Conservation (phyloP, 805 yeast genomes). For the Wickerhamomyces silvicola region DNA sequence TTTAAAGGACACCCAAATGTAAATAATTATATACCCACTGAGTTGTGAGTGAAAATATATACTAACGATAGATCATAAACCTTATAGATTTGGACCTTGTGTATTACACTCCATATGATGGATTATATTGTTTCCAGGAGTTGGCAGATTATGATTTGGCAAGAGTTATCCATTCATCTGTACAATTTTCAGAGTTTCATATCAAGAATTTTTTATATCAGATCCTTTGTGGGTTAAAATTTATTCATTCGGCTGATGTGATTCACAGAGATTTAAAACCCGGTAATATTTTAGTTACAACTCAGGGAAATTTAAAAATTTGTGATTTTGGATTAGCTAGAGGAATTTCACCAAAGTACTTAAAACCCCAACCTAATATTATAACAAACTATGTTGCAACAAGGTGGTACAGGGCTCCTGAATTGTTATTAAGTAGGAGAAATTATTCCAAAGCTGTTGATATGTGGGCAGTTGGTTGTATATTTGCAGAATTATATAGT, state of each 20-base stretch:
- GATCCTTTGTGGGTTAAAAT: constrained; percentile 77
- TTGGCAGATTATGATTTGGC: constrained; percentile 77
- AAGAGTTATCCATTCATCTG: constrained; percentile 68
- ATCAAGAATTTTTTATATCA: constrained; percentile 73
- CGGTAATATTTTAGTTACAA: constrained; percentile 73
- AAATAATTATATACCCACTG: constrained; percentile 9
- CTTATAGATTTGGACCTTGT: constrained; percentile 72
- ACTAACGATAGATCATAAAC: constrained; percentile 44
- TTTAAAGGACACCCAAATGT: constrained; percentile 81
- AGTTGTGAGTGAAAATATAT: neutral
- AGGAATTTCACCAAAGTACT: constrained; percentile 43
- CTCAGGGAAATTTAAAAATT: constrained; percentile 70
- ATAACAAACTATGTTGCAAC: constrained; percentile 90
- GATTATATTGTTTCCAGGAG: constrained; percentile 86
- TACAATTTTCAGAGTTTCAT: constrained; percentile 80
- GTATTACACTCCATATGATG: constrained; percentile 62
- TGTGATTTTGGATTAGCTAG: constrained; percentile 94
- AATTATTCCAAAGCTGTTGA: constrained; percentile 67
- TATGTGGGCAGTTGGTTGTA: constrained; percentile 93
- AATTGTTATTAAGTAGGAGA: constrained; percentile 58
- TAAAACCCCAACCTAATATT: constrained; percentile 31
- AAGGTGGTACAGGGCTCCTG: constrained; percentile 95
- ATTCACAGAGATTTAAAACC: constrained; percentile 92
- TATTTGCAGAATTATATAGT: constrained; percentile 77
- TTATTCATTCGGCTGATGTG: constrained; percentile 87